Evolutionary conservation across 345 rosid species (phyloP), one percentile per base, ranked within the genome.

Genomic region (Populus nigra): DNA sequence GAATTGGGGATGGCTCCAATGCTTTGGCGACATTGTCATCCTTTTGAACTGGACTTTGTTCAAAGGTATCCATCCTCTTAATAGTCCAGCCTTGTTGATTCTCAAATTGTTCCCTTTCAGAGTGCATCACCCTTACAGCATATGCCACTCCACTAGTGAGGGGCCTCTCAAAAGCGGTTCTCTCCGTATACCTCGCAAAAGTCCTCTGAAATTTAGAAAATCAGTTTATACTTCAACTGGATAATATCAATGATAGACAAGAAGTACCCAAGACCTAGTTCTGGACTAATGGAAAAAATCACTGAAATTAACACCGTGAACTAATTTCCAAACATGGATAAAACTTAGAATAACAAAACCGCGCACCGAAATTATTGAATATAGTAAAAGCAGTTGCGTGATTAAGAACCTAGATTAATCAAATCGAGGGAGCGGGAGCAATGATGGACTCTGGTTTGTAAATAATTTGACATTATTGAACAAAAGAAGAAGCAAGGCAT

Each of bases 121-220:
- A 82, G 81, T 88, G 93, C 49, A 91, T 97, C 75, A 95, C 97
- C 88, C 93, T 90, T 69, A 91, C 87, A 53, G 99, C 99, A 87
- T 95, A 95, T 53, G 99, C 99, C 62, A 95, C 93, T n/a, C 97
- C 95, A 81, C 99, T 95, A 25, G 99, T 95, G 65, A 93, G 93
- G 39, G 99, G 99, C 88, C 99, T 89, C 90, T 95, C 99, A 78
- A 95, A 95, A 76, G 98, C 91, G 77, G 99, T 95, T 85, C 96
- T 84, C 77, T 95, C 97, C 5, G 99, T 91, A 82, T 95, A 95
- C 89, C 89, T 91, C 4, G 96, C 94, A 81, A 95, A 95, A 73
- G 98, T 93, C 79, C 84, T 84, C 98, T 95, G 75, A 68, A 84
- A 68, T 76, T 74, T 70, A 41, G 65, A 77, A 77, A 82, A 84